These are phyloP conservation scores for Fusarium sp. DNA, from an alignment of 2,329 filamentous ascomycete species.

Conservation along the genomic window DNA sequence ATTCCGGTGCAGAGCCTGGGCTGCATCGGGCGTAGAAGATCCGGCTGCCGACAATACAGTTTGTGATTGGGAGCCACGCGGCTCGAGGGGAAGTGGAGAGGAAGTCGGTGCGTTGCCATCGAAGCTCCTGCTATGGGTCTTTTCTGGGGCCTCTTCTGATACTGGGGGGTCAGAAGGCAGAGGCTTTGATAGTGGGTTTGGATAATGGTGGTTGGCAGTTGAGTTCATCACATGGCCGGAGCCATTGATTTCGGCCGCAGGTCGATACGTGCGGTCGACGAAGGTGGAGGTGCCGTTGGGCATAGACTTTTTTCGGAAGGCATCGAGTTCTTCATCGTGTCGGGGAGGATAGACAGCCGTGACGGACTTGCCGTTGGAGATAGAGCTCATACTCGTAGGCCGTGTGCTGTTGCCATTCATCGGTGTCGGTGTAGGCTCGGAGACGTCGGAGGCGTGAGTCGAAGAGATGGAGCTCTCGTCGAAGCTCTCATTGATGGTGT, in stretches of 20 bases:
- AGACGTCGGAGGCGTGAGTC: constrained; percentile 67
- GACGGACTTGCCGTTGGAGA: constrained; percentile 69
- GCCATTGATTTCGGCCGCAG: constrained; percentile 41
- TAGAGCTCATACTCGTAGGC: constrained; percentile 71
- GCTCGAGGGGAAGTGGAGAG: constrained; percentile 32
- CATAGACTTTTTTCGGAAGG: constrained; percentile 41
- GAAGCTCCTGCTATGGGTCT: constrained; percentile 34
- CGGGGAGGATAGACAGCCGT: constrained; percentile 51
- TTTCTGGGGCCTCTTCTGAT: constrained; percentile 32
- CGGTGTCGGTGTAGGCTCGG: constrained; percentile 60
- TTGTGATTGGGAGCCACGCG: constrained; percentile 37
- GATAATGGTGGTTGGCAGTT: constrained; percentile 30
- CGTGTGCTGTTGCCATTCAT: constrained; percentile 61
- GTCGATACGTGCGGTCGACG: constrained; percentile 50
- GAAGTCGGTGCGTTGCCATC: constrained; percentile 28
- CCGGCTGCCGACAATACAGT: constrained; percentile 35
- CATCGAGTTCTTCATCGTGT: constrained; percentile 47
- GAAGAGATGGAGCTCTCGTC: constrained; percentile 70
- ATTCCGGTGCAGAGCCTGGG: constrained; percentile 43
- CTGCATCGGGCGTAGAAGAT: constrained; percentile 48
- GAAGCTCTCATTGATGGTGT: constrained; percentile 67
- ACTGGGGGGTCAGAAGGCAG: constrained; percentile 41
- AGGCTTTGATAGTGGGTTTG: constrained; percentile 41
- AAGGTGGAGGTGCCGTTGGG: constrained; percentile 50
- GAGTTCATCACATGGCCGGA: constrained; percentile 23